Conservation (phyloP, 768 basidiomycete species). For the Mrakia hoshinonis region DNA sequence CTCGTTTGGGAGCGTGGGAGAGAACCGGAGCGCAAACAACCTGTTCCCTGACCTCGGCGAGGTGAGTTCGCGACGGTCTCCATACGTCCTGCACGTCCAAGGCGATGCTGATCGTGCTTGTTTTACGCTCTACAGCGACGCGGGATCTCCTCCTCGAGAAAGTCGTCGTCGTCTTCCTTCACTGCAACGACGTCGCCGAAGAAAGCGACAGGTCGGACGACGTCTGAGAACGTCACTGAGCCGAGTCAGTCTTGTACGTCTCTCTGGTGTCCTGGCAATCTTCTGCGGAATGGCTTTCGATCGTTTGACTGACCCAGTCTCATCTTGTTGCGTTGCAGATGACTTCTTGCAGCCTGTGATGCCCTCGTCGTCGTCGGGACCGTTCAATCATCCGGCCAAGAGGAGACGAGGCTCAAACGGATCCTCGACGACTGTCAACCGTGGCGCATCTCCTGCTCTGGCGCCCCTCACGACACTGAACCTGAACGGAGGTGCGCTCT, state of each 20-base stretch:
- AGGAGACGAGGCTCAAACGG: no score
- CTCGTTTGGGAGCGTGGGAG: not conserved
- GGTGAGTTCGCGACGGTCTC: not conserved
- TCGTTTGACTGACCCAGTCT: not conserved
- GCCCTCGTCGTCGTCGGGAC: no score
- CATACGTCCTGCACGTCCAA: not conserved
- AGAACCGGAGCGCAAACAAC: not conserved
- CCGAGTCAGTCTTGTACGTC: not conserved
- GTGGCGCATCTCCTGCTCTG: not conserved
- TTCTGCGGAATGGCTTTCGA: not conserved
- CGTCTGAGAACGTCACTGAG: not conserved
- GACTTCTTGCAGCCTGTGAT: no score
- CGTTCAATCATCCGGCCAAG: no score
- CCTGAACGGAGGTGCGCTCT: no score
- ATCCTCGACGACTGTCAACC: no score
- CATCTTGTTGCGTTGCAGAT: no score
- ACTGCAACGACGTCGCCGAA: not conserved
- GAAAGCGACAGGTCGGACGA: not conserved
- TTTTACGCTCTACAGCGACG: not conserved
- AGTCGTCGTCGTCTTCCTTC: not conserved
- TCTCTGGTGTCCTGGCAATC: not conserved
- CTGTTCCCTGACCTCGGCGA: not conserved
- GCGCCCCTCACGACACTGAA: no score
- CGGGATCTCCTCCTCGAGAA: not conserved
- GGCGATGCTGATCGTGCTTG: not conserved